Base-by-base conservation (phyloP, 148 eudicot genomes). In the Vaccinium darrowii region DNA sequence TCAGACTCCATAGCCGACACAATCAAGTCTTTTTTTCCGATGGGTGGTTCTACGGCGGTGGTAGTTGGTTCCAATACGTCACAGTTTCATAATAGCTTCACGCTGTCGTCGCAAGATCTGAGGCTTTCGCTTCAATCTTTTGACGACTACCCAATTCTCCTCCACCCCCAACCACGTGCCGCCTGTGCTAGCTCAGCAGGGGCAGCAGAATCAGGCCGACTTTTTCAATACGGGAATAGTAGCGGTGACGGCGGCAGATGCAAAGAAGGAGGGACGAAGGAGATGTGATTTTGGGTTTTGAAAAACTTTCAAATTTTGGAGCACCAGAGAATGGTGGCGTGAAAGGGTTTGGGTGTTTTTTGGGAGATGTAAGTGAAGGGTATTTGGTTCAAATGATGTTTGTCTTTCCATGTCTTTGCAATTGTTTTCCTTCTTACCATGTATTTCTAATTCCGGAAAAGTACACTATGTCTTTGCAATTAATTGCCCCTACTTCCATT, bases 71-170 rank as follows among this genome's bases (percentile, higher is more conserved):
- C 87, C 5, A 89, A 84, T 36, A 83, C 92, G 16, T 83, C 93
- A 3, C 56, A 89, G 56, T 81, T 90, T 85, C 91, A 92, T 36
- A 90, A 81, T 69, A 90, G 82, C 84, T 94, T 90, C 81, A 23
- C 23, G 0, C 67, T 23, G 25, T 27, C 69, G 63, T 8, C 65
- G 69, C 97, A 96, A 86, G 99, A 96, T 85, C 85, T 96, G 84
- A 91, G 94, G 84, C 97, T 96, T 18, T 96, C 99, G 3, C 87
- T 96, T 65, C 99, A 96, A 88, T 94, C 99, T 2, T 90, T 93
- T 51, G 94, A 94, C 86, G 95, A 96, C 86, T 95, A 96, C 87
- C 97, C 96, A 62, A 88, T 91, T 15, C 43, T 88, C 78, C 86
- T 92, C 85, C 93, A 91, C 58, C 89, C 85, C 54, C 86, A 87